Base-by-base conservation (phyloP, 2,329 filamentous ascomycete species). In the Penicillium sp. region DNA sequence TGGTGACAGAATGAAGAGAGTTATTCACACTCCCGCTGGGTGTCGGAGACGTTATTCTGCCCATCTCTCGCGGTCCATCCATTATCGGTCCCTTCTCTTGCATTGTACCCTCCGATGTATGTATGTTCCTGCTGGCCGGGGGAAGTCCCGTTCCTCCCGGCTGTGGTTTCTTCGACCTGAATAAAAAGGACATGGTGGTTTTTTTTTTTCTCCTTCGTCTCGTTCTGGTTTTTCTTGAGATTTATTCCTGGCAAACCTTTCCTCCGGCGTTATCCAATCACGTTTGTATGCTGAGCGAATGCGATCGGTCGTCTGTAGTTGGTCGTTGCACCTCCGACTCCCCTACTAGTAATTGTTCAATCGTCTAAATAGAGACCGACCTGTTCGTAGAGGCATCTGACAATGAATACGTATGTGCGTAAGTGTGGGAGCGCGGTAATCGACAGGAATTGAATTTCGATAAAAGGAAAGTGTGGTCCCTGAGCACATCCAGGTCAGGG, bases 111-210 rank as follows among this genome's bases (percentile, higher is more conserved):
- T 84, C 81, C 47, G 82, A 81, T 20, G 80, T 82, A 59, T 80
- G 76, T 54, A 83, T 77, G 58, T 83, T 81, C 65, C 83, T 76
- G 21, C 78, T 77, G 52, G 80, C 79, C n/a, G 80, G 72, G 46
- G 82, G 81, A 30, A 83, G 74, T 20, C 64, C 61, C 42, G 75
- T 74, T 45, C 24, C 45, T 33, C 45, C 52, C n/a, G 52, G 30
- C 11, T 54, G 52, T 62, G 85, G 83, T 72, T 90, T 91, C 76
- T 91, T 91, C 56, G 86, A 89, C 73, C 90, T 90, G 79, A 91
- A 91, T 60, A 91, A 81, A 74, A 91, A 91, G 63, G 88, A 86
- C 88, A 91, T 91, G 74, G 49, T 48, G 9, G 24, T 14, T 11
- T 48, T 30, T 35, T 5, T n/a, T 21, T 21, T 18, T 20, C n/a